Evolutionary conservation across 768 basidiomycete genomes (phyloP).

Genomic region (Leccinum boreale): DNA sequence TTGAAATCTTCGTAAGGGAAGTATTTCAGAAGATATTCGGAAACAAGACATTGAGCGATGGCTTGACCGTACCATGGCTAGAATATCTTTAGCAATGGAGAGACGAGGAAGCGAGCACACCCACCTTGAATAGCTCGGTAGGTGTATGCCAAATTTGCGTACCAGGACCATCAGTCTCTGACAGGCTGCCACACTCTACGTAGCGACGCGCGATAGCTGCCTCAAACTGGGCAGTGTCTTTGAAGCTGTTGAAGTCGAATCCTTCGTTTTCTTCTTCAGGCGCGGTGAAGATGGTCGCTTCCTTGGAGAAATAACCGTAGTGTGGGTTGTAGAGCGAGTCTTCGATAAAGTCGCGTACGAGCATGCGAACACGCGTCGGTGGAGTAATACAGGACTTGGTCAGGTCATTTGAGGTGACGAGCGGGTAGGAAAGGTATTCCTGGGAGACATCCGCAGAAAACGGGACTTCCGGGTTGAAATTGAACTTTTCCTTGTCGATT

Average conservation of each 20-base stretch:
- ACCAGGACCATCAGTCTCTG: slow-evolving; percentile 63
- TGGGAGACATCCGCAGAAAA: slow-evolving; percentile 47
- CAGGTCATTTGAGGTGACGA: slow-evolving; percentile 71
- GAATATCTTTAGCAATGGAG: slow-evolving; percentile 8
- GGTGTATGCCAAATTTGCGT: slow-evolving; percentile 98
- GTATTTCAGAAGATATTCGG: slow-evolving; percentile 90
- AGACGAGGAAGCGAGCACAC: not conserved
- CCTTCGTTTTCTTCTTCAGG: slow-evolving; percentile 38
- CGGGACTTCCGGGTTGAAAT: slow-evolving; percentile 66
- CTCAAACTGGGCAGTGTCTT: slow-evolving; percentile 74
- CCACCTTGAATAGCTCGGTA: slow-evolving; percentile 93
- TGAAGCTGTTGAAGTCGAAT: slow-evolving; percentile 68
- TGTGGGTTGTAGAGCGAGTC: slow-evolving; percentile 95
- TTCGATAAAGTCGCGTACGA: slow-evolving; percentile 94
- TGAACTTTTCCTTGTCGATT: slow-evolving; percentile 56
- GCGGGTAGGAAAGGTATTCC: slow-evolving; percentile 46
- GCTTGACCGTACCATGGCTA: slow-evolving; percentile 96
- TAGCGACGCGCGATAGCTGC: slow-evolving; percentile 78
- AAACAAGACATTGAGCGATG: slow-evolving; percentile 83
- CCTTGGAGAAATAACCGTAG: slow-evolving; percentile 96
- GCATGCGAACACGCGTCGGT: slow-evolving; percentile 85
- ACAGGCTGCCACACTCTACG: slow-evolving; percentile 59
- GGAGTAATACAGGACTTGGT: slow-evolving; percentile 49
- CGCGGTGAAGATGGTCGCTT: slow-evolving; percentile 84
- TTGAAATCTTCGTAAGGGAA: slow-evolving; percentile 96